Evolutionary conservation across 176 grass and related monocot genomes (phyloP).

Genomic region (Oryza brachyantha): DNA sequence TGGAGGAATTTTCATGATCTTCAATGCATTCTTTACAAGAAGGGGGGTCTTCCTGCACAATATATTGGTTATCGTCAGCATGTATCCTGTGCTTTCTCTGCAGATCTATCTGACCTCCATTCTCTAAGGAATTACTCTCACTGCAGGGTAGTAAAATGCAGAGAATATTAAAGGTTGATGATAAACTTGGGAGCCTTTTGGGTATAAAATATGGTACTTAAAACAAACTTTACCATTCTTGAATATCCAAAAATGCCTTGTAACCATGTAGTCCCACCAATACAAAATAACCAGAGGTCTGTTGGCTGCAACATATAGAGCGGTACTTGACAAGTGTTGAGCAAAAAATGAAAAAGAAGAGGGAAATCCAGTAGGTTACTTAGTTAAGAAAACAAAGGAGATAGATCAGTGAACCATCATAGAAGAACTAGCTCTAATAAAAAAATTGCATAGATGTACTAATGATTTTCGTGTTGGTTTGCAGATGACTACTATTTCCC

Average conservation of each 20-base stretch:
- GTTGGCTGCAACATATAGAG: conserved; percentile 54
- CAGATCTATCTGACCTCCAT: conserved; percentile 21
- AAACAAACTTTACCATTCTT: conserved; percentile 57
- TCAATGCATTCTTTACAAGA: conserved; percentile 24
- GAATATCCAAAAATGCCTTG: conserved; percentile 20
- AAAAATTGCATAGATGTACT: conserved; percentile 4
- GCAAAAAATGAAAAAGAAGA: conserved; percentile 14
- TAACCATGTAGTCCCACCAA: conserved; percentile 49
- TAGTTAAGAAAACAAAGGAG: background rate
- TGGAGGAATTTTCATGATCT: conserved; percentile 37
- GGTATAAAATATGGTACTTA: conserved; percentile 24
- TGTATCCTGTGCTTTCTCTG: conserved; percentile 7
- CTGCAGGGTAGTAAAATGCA: background rate
- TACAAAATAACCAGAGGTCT: conserved; percentile 62
- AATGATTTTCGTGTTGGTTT: conserved; percentile 22
- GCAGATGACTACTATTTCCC: background rate
- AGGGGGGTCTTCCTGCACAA: conserved; percentile 28
- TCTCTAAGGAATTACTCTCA: conserved; percentile 34
- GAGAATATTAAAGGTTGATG: conserved; percentile 11
- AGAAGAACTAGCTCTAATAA: background rate
- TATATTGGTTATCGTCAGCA: conserved; percentile 23
- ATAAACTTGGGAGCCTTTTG: conserved; percentile 27
- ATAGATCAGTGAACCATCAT: conserved; percentile 4
- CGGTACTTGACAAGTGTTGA: conserved; percentile 13
- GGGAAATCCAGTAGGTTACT: background rate